phyloP scores from a whole-genome alignment of 306 rosid species.

The Dalbergia cultrata region DNA sequence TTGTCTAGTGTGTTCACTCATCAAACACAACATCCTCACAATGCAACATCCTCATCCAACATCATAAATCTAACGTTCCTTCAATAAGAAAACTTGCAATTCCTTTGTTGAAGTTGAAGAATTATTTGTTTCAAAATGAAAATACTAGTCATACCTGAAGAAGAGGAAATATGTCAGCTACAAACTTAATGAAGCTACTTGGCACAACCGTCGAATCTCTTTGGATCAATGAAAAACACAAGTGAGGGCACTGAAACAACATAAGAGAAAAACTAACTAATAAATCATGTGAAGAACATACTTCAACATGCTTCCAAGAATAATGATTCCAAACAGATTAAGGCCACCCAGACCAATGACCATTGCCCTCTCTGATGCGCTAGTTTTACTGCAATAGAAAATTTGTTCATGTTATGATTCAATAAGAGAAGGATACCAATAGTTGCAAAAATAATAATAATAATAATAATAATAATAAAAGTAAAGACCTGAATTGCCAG shows the following conservation, averaged over 20 bases:
- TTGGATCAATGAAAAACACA: conserved; percentile 46
- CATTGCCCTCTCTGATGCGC: conserved; percentile 81
- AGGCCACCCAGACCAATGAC: conserved; percentile 93
- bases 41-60: neutral
- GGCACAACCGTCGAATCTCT: conserved; percentile 79
- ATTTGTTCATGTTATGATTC: conserved; percentile 28
- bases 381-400: conserved; percentile 72
- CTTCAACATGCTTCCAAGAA: conserved; percentile 97
- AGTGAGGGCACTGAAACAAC: conserved; percentile 40
- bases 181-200: conserved; percentile 83
- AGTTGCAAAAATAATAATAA: conserved; percentile 6
- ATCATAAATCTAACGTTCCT: conserved; percentile 22
- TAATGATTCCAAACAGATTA: conserved; percentile 90
- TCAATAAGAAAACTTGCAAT: conserved; percentile 16
- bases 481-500: conserved; percentile 85
- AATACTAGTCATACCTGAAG: conserved; percentile 74
- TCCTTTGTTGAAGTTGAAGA: conserved; percentile 29
- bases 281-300: conserved; percentile 54
- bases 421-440: conserved; percentile 27
- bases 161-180: conserved; percentile 83
- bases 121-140: conserved; percentile 31
- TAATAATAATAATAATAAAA: conserved; percentile 16
- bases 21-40: no score
- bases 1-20: no score
- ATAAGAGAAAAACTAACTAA: conserved; percentile 40